Evolutionary conservation across 2,329 filamentous ascomycete species (phyloP).

Genomic region (Emydomyces testavorans): DNA sequence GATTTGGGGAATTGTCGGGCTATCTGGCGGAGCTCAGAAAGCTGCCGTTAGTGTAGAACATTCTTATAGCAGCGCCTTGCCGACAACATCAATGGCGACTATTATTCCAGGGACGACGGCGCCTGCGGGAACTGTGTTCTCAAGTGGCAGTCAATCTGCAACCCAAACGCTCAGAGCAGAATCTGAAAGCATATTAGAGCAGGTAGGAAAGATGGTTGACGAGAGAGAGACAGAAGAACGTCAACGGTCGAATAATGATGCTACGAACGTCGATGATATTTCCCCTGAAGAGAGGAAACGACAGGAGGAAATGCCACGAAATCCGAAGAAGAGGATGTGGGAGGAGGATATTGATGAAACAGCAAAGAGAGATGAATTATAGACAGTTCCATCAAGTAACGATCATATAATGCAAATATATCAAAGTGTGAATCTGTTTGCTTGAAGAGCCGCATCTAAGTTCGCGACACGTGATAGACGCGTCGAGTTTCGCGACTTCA

Average conservation of each 20-base stretch:
- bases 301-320: conserved; percentile 33
- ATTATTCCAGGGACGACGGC: background rate
- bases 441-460: background rate
- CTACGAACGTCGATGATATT: conserved; percentile 26
- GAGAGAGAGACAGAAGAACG: conserved; percentile 17
- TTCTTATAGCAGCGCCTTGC: background rate
- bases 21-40: conserved; percentile 12
- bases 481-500: conserved; percentile 7
- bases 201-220: conserved; percentile 33
- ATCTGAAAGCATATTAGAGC: conserved; percentile 31
- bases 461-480: conserved; percentile 8
- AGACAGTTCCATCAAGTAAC: background rate
- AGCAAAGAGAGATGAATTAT: conserved; percentile 16
- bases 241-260: conserved; percentile 17
- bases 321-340: conserved; percentile 41
- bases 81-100: background rate
- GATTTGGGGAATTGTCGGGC: conserved; percentile 44
- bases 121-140: background rate
- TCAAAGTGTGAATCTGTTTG: background rate
- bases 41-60: background rate
- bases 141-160: background rate
- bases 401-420: background rate
- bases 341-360: conserved; percentile 30
- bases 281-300: conserved; percentile 27
- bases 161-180: background rate